Evolutionary conservation across 352 stramenopile genomes (phyloP), one percentile per base, ranked within the genome.

Genomic region (Phytopythium boreale): DNA sequence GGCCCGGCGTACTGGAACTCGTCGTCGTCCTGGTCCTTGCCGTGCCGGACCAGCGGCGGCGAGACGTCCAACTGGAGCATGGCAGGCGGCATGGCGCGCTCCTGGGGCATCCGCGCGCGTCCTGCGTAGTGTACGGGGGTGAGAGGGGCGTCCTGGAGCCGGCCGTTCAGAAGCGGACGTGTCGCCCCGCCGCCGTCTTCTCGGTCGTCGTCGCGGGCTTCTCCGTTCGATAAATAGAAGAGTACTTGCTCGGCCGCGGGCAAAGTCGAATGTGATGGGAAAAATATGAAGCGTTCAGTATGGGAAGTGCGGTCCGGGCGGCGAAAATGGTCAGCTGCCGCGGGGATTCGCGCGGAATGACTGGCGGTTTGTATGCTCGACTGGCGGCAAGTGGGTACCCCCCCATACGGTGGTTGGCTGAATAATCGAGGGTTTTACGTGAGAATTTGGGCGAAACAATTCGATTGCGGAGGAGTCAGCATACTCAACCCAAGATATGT

Each of bases 1-100:
- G 0, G 22, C 4, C 47, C 24, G 47, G 24, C 31, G 14, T 22
- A 55, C 24, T 6, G 47, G 14, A 22, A 55, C 8, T 3, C 47
- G 11, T 55, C 26, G 12, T 34, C 8, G n/a, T 50, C 44, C n/a
- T 12, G 4, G 47, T 27, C 47, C 24, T 36, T 24, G 11, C 24
- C 14, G 24, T 22, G 47, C 0, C 24, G 46, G 12, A 41, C n/a
- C 14, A 68, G 44, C 17, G 69, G 60, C 44, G 61, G 64, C 44
- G 62, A 46, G 39, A 71, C 61, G 41, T 77, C 59, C 6, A 52
- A 50, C 39, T 69, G 61, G n/a, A 70, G 71, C 56, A 61, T 51
- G 22, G 22, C 39, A 15, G 36, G 34, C 34, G 52, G 26, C n/a
- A 31, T 59, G 22, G 24, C 49, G 5, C 34, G 29, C 31, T 41